Evolutionary conservation across 208 protist species (phyloP).

Genomic region (Crithidia fasciculata): DNA sequence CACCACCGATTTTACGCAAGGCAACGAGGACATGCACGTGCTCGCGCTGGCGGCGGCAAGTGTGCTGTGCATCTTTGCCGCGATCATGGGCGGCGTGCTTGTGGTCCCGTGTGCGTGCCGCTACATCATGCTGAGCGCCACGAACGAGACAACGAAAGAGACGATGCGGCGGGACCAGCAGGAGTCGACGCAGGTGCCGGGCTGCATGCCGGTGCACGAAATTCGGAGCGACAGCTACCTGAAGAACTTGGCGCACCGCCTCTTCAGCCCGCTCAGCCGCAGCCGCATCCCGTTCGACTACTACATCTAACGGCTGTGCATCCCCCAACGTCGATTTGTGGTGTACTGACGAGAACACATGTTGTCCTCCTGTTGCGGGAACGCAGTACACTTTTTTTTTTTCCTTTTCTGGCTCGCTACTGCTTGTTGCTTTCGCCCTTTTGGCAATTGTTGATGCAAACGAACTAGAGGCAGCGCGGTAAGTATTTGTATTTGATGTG

Average conservation of each 20-base stretch:
- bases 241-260: constrained; percentile 40
- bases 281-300: constrained; percentile 46
- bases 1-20: constrained; percentile 13
- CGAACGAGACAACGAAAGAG: constrained; percentile 61
- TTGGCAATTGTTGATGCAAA: too few species aligned
- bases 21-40: constrained; percentile 14
- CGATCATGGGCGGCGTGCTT: constrained; percentile 24
- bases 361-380: neutral
- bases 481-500: neutral
- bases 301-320: constrained; percentile 12
- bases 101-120: constrained; percentile 43
- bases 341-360: neutral
- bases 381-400: too few species aligned
- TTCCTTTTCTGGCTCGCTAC: too few species aligned
- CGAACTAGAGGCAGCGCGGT: too few species aligned
- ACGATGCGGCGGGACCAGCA: constrained; percentile 19
- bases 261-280: constrained; percentile 54
- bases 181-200: constrained; percentile 1
- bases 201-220: constrained; percentile 17
- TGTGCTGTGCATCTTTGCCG: constrained; percentile 27
- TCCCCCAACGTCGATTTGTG: neutral
- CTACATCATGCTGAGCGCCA: constrained; percentile 55
- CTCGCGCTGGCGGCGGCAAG: constrained; percentile 35
- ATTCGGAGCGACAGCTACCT: constrained; percentile 37
- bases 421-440: too few species aligned